A percentile compares a stretch with the other conserved stretches of the same genome.
Conservation (phyloP, 257 asterid genomes). For the Marsdenia floribunda region DNA sequence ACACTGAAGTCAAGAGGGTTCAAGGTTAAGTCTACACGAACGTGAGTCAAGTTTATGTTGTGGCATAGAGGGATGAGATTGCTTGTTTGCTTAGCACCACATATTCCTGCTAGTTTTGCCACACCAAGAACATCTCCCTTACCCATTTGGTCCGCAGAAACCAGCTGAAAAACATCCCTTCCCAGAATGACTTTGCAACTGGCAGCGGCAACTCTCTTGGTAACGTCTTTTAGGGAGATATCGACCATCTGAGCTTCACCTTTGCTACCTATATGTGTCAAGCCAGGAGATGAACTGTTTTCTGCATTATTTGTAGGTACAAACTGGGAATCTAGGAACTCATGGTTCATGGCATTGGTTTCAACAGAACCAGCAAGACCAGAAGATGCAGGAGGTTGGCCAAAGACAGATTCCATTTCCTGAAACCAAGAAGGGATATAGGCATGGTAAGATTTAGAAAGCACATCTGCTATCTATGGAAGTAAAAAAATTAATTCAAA, state of each 20-base stretch:
- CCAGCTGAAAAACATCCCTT: constrained; percentile 58
- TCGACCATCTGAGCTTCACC: constrained; percentile 90
- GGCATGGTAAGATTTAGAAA: constrained; percentile 1
- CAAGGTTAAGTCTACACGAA: constrained; percentile 47
- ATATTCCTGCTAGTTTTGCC: constrained; percentile 72
- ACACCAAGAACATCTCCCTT: constrained; percentile 84
- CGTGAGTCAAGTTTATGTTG: constrained; percentile 54
- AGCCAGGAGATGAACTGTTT: constrained; percentile 23
- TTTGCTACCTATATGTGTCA: constrained; percentile 56
- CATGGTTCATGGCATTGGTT: constrained; percentile 20
- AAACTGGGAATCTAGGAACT: constrained; percentile 28
- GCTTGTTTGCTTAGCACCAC: constrained; percentile 77
- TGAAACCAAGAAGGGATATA: constrained; percentile 17
- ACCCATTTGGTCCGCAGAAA: constrained; percentile 64
- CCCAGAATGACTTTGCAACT: constrained; percentile 74
- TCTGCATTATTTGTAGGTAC: constrained; percentile 7
- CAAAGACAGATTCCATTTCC: constrained; percentile 91
- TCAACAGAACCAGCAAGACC: constrained; percentile 38
- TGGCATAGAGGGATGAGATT: constrained; percentile 82
- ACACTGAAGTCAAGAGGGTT: constrained; percentile 50
- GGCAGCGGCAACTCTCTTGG: constrained; percentile 64
- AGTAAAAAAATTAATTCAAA: neutral
- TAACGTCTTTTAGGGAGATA: constrained; percentile 56
- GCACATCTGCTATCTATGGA: neutral
- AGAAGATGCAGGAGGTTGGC: constrained; percentile 64